phyloP scores from a whole-genome alignment of 257 asterid species.

The Plectranthus barbatus region DNA sequence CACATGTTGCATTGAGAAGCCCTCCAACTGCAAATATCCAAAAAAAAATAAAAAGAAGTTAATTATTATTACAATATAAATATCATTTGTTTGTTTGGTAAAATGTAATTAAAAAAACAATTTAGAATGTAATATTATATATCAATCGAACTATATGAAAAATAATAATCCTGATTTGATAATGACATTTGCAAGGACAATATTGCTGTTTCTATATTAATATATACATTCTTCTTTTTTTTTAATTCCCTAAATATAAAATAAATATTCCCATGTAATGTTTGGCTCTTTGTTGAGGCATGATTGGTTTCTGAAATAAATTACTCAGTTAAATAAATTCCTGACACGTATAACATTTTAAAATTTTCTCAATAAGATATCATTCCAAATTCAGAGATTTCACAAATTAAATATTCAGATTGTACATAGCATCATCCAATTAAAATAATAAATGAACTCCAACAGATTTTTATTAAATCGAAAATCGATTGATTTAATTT shows the following conservation, averaged over 20 bases:
- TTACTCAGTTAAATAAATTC: not conserved
- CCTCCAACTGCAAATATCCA: constrained; percentile 70
- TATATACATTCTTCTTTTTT: not conserved
- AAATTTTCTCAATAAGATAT: not conserved
- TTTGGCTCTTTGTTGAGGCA: not conserved
- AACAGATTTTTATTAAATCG: no score
- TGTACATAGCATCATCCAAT: not conserved
- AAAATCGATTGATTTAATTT: no score
- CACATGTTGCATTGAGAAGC: constrained; percentile 92
- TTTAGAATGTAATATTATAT: no score
- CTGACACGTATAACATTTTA: not conserved
- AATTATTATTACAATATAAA: not conserved
- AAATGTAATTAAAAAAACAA: no score
- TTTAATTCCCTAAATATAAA: not conserved
- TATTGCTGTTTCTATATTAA: not conserved
- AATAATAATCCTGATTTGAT: not conserved
- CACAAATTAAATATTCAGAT: not conserved
- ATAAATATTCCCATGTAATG: not conserved
- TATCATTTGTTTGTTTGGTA: no score
- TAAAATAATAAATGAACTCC: no score
- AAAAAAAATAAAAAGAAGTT: not conserved
- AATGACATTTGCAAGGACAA: not conserved
- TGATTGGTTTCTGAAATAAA: not conserved
- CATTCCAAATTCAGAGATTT: not conserved
- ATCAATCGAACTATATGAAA: not conserved